Base-by-base conservation (phyloP, 345 rosid genomes). In the Ceriops decandra region DNA sequence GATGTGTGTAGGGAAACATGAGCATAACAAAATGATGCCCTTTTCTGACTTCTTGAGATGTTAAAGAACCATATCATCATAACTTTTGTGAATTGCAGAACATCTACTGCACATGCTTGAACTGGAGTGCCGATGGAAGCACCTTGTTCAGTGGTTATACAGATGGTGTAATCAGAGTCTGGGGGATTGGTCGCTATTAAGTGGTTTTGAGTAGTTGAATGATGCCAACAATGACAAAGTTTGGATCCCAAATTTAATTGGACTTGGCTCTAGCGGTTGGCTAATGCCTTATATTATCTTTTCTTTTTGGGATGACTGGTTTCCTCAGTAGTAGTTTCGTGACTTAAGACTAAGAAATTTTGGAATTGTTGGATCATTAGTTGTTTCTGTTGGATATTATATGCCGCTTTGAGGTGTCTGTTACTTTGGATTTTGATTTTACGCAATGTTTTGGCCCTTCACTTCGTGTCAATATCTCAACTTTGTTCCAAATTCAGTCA, bases 51-150 rank as follows among this genome's bases (percentile, higher is more conserved):
- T 42, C 15, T 42, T 42, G 15, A 11, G 17, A 13, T 9, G 49
- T 42, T 42, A 42, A 42, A 42, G 2, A 15, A 42, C 5, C 3
- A 42, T 42, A 15, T 3, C 2, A 1, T 42, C 46, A 0, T 19
- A n/a, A 24, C 15, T 31, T 3, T 3, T 52, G 49, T 51, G 4
- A 3, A 74, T 51, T 82, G 75, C 82, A 93, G 98, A 87, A 84
- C 63, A 91, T 89, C 6, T 88, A 84, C 85, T 93, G 98, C 85
- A 91, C 97, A 60, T 76, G 98, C 69, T 72, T 93, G 86, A 89
- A 67, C 88, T 93, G 98, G 98, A 93, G 92, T 69, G 85, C 80
- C 0, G 98, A 93, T 76, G 98, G 98, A 78, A 91, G 92, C 81
- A 89, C 96, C 51, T 69, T 93, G 81, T 93, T 89, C 84, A 89